These are phyloP conservation scores for Camillea tinctor DNA, from an alignment of 2,329 filamentous ascomycete species.

Conservation along the genomic window DNA sequence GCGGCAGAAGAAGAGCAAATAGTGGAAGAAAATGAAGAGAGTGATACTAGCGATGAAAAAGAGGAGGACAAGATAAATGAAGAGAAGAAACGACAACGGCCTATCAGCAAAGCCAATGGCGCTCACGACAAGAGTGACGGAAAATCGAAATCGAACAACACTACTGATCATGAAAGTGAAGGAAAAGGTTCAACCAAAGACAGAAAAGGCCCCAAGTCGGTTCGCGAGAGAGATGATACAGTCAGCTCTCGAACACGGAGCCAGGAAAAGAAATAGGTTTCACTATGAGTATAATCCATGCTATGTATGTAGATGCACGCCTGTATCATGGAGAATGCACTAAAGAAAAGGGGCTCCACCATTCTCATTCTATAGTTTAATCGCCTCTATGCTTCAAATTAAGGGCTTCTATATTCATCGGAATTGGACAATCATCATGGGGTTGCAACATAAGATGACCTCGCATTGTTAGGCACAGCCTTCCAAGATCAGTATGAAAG, in stretches of 20 bases:
- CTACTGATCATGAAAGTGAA: neutral
- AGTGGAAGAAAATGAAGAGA: slow-evolving; percentile 7
- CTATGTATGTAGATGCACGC: too few species aligned
- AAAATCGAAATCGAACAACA: neutral
- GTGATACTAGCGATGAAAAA: slow-evolving; percentile 17
- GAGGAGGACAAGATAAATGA: slow-evolving; percentile 24
- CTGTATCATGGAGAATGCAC: too few species aligned
- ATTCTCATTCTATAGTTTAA: too few species aligned
- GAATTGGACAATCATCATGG: too few species aligned
- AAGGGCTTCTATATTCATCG: too few species aligned
- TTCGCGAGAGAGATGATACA: neutral
- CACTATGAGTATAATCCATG: too few species aligned
- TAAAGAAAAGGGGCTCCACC: too few species aligned
- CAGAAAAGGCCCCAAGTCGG: neutral
- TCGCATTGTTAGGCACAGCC: too few species aligned
- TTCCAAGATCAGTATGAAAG: too few species aligned
- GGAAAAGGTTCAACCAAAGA: neutral
- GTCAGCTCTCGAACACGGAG: slow-evolving; percentile 3
- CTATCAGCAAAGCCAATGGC: neutral
- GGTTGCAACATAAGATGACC: too few species aligned
- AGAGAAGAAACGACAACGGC: neutral
- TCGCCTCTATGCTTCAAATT: too few species aligned
- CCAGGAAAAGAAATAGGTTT: slow-evolving; percentile 4
- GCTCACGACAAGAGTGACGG: neutral
- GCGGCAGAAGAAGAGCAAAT: slow-evolving; percentile 14